Conservation (phyloP, 2,329 filamentous ascomycete genomes). For the Colletotrichum musicola region DNA sequence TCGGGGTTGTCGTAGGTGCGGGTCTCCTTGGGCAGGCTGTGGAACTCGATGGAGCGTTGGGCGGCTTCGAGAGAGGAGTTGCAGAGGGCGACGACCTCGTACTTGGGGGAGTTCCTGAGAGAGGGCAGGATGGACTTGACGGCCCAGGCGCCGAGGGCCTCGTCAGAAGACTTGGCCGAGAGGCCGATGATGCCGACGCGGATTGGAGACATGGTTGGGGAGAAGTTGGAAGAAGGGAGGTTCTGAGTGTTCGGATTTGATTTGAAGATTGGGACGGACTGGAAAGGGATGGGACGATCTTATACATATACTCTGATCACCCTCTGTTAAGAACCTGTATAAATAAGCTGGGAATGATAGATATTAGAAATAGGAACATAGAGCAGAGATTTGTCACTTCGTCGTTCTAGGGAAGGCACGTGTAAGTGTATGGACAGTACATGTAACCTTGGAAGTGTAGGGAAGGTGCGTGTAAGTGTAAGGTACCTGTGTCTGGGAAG, state of each 20-base stretch:
- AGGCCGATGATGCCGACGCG: constrained; percentile 70
- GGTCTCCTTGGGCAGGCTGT: constrained; percentile 54
- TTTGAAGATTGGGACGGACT: background rate
- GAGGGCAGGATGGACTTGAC: constrained; percentile 69
- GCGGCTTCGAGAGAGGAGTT: constrained; percentile 63
- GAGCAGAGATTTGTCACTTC: too few relatives aligned
- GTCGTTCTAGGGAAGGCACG: too few relatives aligned
- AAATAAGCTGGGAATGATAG: too few relatives aligned
- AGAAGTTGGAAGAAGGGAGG: background rate
- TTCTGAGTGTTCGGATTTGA: background rate
- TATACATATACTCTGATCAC: too few relatives aligned
- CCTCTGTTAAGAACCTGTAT: too few relatives aligned
- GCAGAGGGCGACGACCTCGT: constrained; percentile 63
- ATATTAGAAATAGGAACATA: too few relatives aligned
- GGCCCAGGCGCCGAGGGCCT: constrained; percentile 64
- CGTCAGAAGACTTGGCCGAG: constrained; percentile 61
- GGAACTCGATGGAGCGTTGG: constrained; percentile 56
- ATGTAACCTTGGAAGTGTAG: too few relatives aligned
- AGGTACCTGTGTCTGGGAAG: too few relatives aligned
- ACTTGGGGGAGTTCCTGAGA: constrained; percentile 55
- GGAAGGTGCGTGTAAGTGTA: too few relatives aligned
- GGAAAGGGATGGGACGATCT: too few relatives aligned
- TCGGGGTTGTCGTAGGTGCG: constrained; percentile 64
- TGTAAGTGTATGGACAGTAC: too few relatives aligned
- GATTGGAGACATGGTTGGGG: constrained; percentile 53